A percentile compares a stretch with the other conserved stretches of the same genome.
These are phyloP conservation scores for Astragalus glycyphyllos DNA, from an alignment of 306 rosid species.

Conservation along the genomic window DNA sequence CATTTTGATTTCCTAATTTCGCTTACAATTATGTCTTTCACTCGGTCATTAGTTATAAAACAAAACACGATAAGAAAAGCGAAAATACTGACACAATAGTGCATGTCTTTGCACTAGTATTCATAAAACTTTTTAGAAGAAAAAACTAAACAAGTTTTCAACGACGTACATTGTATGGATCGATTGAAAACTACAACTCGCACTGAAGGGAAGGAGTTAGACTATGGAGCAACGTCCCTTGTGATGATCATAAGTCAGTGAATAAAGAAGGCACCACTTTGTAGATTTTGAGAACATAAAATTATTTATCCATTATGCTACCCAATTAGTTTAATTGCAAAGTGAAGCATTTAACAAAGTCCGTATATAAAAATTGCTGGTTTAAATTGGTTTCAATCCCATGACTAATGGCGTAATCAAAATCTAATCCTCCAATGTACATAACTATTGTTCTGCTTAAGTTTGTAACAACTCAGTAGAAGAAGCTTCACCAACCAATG, in stretches of 20 bases:
- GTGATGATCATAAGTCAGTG: background rate
- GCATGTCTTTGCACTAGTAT: too few species aligned
- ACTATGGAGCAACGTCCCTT: background rate
- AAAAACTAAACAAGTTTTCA: too few species aligned
- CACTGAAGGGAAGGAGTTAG: background rate
- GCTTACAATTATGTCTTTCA: too few species aligned
- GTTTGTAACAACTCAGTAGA: background rate
- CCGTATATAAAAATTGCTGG: background rate
- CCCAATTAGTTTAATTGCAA: background rate
- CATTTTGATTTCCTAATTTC: too few species aligned
- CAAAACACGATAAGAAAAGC: too few species aligned
- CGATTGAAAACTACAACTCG: background rate
- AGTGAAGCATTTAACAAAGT: background rate
- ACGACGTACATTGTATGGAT: too few species aligned
- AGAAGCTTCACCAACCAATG: conserved; percentile 22
- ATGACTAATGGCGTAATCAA: conserved; percentile 11
- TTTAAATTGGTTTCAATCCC: background rate
- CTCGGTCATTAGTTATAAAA: too few species aligned
- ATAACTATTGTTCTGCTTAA: conserved; percentile 5
- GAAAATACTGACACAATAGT: too few species aligned
- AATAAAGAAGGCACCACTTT: background rate
- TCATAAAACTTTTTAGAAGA: too few species aligned
- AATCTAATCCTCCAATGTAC: conserved; percentile 10
- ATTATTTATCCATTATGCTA: background rate
- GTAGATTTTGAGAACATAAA: background rate